A percentile compares a stretch with the other conserved stretches of the same genome.
Conservation (phyloP, 192 early-diverging fungal genomes). For the Entomortierella parvispora region DNA sequence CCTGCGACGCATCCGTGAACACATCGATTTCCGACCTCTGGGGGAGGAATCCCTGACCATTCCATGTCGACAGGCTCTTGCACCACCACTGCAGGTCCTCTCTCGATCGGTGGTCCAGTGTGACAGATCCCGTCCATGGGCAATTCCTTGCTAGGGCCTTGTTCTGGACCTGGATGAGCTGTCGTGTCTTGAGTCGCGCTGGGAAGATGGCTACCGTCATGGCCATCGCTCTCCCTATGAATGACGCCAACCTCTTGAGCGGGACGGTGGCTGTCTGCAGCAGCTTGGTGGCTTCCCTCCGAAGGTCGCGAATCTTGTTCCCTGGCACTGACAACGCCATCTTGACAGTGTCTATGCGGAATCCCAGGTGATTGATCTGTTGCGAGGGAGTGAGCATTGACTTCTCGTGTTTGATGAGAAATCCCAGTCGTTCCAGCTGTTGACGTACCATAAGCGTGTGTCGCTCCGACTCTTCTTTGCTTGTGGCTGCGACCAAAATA, state of each 20-base stretch:
- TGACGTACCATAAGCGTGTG: slow-evolving; percentile 1
- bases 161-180: too few species aligned
- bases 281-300: too few species aligned
- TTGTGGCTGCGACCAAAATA: slow-evolving; percentile 5
- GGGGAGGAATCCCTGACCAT: slow-evolving; percentile 8
- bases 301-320: too few species aligned
- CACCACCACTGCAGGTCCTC: neutral
- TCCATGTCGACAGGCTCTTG: slow-evolving; percentile 1
- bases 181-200: too few species aligned
- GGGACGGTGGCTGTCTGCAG: too few species aligned
- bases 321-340: too few species aligned
- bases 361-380: neutral
- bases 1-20: slow-evolving; percentile 36
- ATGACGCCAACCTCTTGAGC: too few species aligned
- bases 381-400: slow-evolving; percentile 10
- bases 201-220: too few species aligned
- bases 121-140: too few species aligned
- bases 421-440: neutral
- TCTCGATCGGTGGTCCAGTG: too few species aligned
- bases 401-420: slow-evolving; percentile 4
- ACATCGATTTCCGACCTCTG: slow-evolving; percentile 5
- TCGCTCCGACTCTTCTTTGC: neutral
- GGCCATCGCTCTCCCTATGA: too few species aligned
- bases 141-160: neutral
- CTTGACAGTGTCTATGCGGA: too few species aligned